Evolutionary conservation across 805 yeast genomes (phyloP), one percentile per base, ranked within the genome.

Genomic region (Hanseniaspora vineae): DNA sequence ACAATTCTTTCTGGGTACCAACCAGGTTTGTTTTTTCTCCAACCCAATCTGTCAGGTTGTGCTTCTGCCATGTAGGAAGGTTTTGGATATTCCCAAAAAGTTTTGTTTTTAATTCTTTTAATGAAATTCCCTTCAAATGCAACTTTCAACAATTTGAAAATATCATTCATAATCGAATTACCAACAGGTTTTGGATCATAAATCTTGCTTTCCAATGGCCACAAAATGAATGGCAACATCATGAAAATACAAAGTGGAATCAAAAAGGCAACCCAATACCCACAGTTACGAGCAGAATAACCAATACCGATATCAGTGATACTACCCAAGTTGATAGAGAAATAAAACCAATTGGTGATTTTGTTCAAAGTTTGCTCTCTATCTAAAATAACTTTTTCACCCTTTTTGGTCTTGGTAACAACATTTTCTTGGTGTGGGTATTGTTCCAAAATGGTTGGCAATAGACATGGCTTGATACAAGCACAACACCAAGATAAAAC

Each of bases 401-500:
- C 95, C 29, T 69, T 59, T 54, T 74, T 72, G 2, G 73, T 75
- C 39, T 40, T 47, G 49, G 85, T 76, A 46, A 73, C 77, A 52
- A 78, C 82, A 54, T 73, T 71, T 49, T 74, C 68, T 59, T 77
- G 75, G 42, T 81, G 79, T 59, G 75, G 78, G 65, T 81, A 86
- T 57, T 81, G 85, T 63, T 87, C 89, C 60, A 84, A 77, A 59
- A 84, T 70, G 29, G 62, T 64, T 4, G 87, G 76, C 31, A 84
- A 78, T 69, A 59, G 50, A 56, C 84, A 83, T 42, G 88, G 72
- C 62, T 84, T 84, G 61, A 84, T 84, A 55, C 87, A 82, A 58
- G 92, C 92, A 35, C 92, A 80, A 39, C 86, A 90, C 39, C 81
- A 55, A 55, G 90, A 90, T 56, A 84, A 76, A 46, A 78, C 59